Evolutionary conservation across 2,329 filamentous ascomycete species (phyloP), one percentile per base, ranked within the genome.

Genomic region (Colletotrichum falcatum): DNA sequence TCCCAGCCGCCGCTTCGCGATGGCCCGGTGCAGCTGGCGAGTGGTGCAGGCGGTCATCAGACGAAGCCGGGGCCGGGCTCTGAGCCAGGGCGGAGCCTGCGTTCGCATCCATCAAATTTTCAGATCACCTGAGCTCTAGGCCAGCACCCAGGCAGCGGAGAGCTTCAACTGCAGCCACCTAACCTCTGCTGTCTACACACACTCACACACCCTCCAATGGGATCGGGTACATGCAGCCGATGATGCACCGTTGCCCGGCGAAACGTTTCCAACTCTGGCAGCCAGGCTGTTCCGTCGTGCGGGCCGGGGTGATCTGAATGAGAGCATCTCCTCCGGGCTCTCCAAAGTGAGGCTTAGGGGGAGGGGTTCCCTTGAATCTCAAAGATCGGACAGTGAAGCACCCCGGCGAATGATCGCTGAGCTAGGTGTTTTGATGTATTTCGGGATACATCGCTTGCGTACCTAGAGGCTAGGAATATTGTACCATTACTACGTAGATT

Each of bases 51-150:
- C 64, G 46, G 58, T 55, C 68, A 70, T 70, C 68, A 59, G 68
- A 70, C 59, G 67, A 70, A 70, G 64, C 53, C 63, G 67, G 58
- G 58, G 64, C 64, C 58, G 64, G 64, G 53, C 67, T 67, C 23
- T 70, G 64, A 53, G 58, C 37, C 46, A 59, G 58, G 62, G 68
- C 68, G 68, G 68, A 68, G 68, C 64, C 68, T 53, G 67, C 64
- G 58, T 68, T 70, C 58, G 30, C 68, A 62, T 67, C 53, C 28
- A 67, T 46, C 51, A 67, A 70, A 67, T 67, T 67, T 70, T 70
- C 65, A 63, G 68, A 59, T 67, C 68, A 70, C 68, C 64, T 63
- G 68, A 70, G 68, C 64, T 63, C 64, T 59, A 70, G 64, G 49
- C 59, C 58, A 62, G 58, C 58, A 62, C 58, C 67, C 64, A 53